These are phyloP conservation scores for Linnemannia elongata DNA, from an alignment of 192 early-diverging fungal genomes.

Conservation along the genomic window DNA sequence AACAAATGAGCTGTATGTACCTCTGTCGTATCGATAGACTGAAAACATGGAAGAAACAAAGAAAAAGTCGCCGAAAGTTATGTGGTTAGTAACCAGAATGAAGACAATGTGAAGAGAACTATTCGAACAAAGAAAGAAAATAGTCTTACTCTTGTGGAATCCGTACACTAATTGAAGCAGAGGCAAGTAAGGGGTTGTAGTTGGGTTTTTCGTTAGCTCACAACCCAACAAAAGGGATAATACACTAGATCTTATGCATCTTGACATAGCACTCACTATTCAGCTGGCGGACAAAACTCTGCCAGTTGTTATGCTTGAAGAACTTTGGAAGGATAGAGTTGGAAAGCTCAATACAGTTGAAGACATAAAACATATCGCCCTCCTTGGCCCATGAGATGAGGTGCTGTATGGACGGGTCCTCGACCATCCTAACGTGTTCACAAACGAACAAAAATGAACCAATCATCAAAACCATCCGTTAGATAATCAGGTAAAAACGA, in stretches of 20 bases:
- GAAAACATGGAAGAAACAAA: background rate
- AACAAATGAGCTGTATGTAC: conserved; percentile 5
- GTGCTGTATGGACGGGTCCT: conserved; percentile 72
- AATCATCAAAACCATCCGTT: background rate
- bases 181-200: background rate
- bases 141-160: conserved; percentile 78
- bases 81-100: background rate
- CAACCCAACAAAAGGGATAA: background rate
- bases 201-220: background rate
- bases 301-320: conserved; percentile 95
- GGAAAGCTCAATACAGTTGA: conserved; percentile 87
- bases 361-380: conserved; percentile 91
- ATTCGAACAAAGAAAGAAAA: background rate
- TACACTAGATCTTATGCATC: background rate
- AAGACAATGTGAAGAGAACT: background rate
- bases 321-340: conserved; percentile 84
- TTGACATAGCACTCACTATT: conserved; percentile 70
- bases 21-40: conserved; percentile 53
- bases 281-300: conserved; percentile 90
- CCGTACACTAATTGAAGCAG: conserved; percentile 70
- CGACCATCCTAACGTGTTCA: conserved; percentile 71
- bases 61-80: background rate
- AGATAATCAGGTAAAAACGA: background rate
- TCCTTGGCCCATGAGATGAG: conserved; percentile 84
- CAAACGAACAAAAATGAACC: background rate